Evolutionary conservation across 1,284 basidiomycete species (phyloP).

Genomic region (Leccinum olivaceoglutinosum): DNA sequence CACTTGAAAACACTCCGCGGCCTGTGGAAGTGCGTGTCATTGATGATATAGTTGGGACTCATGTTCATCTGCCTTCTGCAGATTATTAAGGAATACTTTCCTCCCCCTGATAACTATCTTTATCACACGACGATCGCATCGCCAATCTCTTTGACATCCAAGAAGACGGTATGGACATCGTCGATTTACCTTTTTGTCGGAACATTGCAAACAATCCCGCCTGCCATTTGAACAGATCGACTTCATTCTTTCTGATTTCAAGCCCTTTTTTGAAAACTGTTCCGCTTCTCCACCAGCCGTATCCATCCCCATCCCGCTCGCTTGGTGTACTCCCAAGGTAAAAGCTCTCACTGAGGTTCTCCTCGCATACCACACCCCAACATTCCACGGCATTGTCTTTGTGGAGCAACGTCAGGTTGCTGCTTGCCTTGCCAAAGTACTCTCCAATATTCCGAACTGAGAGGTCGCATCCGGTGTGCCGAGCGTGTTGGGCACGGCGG

Average conservation of each 20-base stretch:
- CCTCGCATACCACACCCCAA: conserved; percentile 44
- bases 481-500: conserved; percentile 68
- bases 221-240: conserved; percentile 41
- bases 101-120: conserved; percentile 44
- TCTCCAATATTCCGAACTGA: conserved; percentile 56
- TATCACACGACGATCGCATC: conserved; percentile 33
- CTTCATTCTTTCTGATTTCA: conserved; percentile 47
- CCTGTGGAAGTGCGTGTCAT: conserved; percentile 54
- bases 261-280: conserved; percentile 43
- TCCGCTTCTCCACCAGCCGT: conserved; percentile 25
- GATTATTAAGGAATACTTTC: conserved; percentile 54
- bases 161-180: conserved; percentile 25
- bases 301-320: conserved; percentile 39
- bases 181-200: conserved; percentile 13
- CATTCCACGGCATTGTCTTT: conserved; percentile 79
- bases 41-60: neutral
- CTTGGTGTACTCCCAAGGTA: conserved; percentile 73
- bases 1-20: conserved; percentile 54
- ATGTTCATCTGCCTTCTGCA: conserved; percentile 24
- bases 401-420: conserved; percentile 80
- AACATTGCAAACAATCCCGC: conserved; percentile 24
- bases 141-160: conserved; percentile 11
- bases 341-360: conserved; percentile 56
- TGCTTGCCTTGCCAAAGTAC: conserved; percentile 57
- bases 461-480: conserved; percentile 52